Conservation (phyloP, 2,329 filamentous ascomycete genomes). For the Ophiocordyceps unilateralis region DNA sequence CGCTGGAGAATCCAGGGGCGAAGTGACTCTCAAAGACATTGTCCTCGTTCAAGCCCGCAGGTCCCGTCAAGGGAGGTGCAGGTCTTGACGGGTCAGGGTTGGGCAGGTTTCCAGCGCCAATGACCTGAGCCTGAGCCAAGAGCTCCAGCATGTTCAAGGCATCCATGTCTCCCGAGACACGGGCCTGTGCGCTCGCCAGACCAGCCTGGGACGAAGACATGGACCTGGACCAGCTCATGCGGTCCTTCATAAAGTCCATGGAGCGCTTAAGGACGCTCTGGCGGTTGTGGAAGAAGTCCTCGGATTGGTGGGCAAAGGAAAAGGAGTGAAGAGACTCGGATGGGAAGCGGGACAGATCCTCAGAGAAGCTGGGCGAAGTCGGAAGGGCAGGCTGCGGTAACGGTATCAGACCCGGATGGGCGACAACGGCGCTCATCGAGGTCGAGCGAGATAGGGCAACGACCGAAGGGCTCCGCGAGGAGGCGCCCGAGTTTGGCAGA, state of each 20-base stretch:
- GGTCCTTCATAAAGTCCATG: conserved; percentile 92
- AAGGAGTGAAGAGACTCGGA: conserved; percentile 96
- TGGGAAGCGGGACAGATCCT: conserved; percentile 84
- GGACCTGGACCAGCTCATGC: conserved; percentile 67
- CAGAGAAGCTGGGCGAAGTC: conserved; percentile 58
- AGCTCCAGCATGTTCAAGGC: conserved; percentile 84
- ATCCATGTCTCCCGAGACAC: conserved; percentile 67
- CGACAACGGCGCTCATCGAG: conserved; percentile 52
- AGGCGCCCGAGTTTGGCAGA: conserved; percentile 42
- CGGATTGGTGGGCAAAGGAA: conserved; percentile 90
- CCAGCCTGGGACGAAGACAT: conserved; percentile 47
- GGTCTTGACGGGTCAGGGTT: conserved; percentile 23
- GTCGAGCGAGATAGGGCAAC: conserved; percentile 45
- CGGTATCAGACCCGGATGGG: conserved; percentile 36
- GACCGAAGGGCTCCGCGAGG: conserved; percentile 42
- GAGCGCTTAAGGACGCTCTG: conserved; percentile 88
- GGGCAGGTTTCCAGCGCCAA: conserved; percentile 48
- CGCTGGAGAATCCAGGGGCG: conserved; percentile 32
- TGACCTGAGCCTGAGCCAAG: conserved; percentile 62
- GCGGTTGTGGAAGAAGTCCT: conserved; percentile 77
- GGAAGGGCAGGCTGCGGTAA: conserved; percentile 44
- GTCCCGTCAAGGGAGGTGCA: conserved; percentile 57
- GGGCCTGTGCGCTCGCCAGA: conserved; percentile 69
- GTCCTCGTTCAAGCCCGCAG: conserved; percentile 51
- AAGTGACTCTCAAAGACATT: conserved; percentile 84